Percentiles rank a stretch among this genome's conserved stretches.
phyloP scores from a whole-genome alignment of 1,139 yeast species.

The Sugiyamaella sp. region DNA sequence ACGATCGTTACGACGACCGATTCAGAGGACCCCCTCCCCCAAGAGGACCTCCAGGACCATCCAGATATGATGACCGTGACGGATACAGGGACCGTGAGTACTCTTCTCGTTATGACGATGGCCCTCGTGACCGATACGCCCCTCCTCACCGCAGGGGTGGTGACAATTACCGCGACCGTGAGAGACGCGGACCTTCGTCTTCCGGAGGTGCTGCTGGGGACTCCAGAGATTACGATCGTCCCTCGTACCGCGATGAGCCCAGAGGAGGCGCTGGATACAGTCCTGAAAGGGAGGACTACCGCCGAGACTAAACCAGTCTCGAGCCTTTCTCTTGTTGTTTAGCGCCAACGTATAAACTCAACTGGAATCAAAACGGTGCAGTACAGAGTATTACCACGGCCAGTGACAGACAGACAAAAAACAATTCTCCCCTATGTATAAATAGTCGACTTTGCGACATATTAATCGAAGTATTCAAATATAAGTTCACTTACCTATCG shows the following conservation, averaged over 20 bases:
- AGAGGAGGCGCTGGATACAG: conserved; percentile 25
- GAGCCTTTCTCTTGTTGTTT: too few relatives aligned
- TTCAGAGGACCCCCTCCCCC: conserved; percentile 29
- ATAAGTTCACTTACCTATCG: conserved; percentile 7
- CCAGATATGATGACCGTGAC: conserved; percentile 37
- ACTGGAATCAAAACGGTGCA: too few relatives aligned
- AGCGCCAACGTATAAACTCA: too few relatives aligned
- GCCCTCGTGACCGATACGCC: conserved; percentile 31
- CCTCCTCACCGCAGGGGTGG: conserved; percentile 28
- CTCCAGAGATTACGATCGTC: conserved; percentile 26
- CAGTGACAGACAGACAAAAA: neutral
- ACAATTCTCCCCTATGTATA: neutral
- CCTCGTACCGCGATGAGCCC: conserved; percentile 28
- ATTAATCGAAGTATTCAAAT: conserved; percentile 4
- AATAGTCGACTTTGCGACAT: conserved; percentile 2
- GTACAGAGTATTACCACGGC: neutral
- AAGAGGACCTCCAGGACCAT: conserved; percentile 28
- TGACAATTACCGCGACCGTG: conserved; percentile 28
- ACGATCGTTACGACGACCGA: conserved; percentile 38
- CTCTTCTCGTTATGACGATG: conserved; percentile 31
- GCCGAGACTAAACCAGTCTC: conserved; percentile 17
- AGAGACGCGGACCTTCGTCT: conserved; percentile 22
- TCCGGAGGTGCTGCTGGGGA: conserved; percentile 19
- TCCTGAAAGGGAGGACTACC: conserved; percentile 32
- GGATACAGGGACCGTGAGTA: conserved; percentile 35